These are phyloP conservation scores for Termitomyces heimii DNA, from an alignment of 768 basidiomycete genomes.

Conservation along the genomic window DNA sequence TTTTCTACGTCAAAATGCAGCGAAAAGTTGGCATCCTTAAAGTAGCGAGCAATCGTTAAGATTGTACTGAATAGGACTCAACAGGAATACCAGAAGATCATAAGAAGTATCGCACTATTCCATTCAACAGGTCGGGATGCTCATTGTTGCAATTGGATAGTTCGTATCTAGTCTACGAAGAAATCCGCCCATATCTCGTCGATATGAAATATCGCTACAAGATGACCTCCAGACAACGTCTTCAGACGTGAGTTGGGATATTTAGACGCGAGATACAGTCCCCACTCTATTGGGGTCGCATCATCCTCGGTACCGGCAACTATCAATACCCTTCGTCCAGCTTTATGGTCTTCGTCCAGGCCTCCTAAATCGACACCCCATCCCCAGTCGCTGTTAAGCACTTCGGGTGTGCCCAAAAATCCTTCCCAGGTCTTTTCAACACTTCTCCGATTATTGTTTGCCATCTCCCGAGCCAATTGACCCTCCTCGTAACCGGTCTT, in stretches of 20 bases:
- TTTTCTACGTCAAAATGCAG: no score
- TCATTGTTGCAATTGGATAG: not conserved
- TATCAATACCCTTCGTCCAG: constrained; percentile 29
- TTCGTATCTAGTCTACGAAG: constrained; percentile 2
- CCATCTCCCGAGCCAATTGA: constrained; percentile 29
- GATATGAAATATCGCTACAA: constrained; percentile 28
- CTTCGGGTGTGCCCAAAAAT: constrained; percentile 25
- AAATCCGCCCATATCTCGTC: constrained; percentile 31
- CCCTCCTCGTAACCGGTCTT: constrained; percentile 30
- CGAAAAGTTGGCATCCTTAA: no score
- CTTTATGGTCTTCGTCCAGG: constrained; percentile 37
- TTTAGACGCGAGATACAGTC: constrained; percentile 29
- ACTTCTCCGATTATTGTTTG: constrained; percentile 31
- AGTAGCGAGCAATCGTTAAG: no score
- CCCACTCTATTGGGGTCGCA: constrained; percentile 24
- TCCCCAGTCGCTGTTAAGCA: constrained; percentile 41
- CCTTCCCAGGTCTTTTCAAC: constrained; percentile 39
- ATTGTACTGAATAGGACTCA: no score
- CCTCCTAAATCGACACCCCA: constrained; percentile 24
- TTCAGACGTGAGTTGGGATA: constrained; percentile 34
- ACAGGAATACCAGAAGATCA: no score
- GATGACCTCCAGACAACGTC: constrained; percentile 34
- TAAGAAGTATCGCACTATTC: no score
- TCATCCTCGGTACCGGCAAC: constrained; percentile 29
- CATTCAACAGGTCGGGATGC: not conserved